Conservation (phyloP, 306 rosid species). For the Begonia masoniana region DNA sequence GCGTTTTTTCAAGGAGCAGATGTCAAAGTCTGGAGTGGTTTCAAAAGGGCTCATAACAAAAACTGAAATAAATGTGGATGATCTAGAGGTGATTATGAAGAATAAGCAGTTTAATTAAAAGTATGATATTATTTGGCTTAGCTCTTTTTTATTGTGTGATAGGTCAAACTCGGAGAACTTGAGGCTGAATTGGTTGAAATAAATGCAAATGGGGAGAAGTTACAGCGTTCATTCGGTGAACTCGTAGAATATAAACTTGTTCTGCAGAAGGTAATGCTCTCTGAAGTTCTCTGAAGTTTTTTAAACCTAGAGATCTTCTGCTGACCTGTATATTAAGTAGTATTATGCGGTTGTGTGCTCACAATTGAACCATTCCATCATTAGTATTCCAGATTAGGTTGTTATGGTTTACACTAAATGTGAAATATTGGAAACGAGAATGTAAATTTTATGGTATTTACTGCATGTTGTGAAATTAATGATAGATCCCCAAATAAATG, state of each 20-base stretch:
- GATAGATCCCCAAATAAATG: too few species aligned
- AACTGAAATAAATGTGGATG: constrained; percentile 48
- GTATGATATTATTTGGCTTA: neutral
- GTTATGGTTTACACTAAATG: too few species aligned
- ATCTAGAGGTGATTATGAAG: constrained; percentile 46
- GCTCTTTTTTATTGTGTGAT: constrained; percentile 13
- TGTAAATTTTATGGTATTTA: too few species aligned
- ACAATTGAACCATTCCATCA: neutral
- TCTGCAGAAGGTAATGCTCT: constrained; percentile 63
- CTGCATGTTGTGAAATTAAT: too few species aligned
- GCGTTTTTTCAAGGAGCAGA: constrained; percentile 86
- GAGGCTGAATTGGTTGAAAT: constrained; percentile 83
- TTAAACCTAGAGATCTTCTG: too few species aligned
- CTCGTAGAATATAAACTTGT: constrained; percentile 85
- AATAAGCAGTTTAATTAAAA: constrained; percentile 2
- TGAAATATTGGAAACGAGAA: too few species aligned
- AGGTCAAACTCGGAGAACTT: constrained; percentile 83
- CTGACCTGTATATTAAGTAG: too few species aligned
- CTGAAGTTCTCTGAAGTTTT: constrained; percentile 4
- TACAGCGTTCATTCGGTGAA: constrained; percentile 79
- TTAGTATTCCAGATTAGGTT: neutral
- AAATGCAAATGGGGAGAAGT: constrained; percentile 85
- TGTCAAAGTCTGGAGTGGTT: constrained; percentile 59
- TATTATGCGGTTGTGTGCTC: too few species aligned
- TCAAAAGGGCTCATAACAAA: constrained; percentile 27